Evolutionary conservation across 1,139 yeast genomes (phyloP).

Genomic region (Zygosaccharomyces sapae): DNA sequence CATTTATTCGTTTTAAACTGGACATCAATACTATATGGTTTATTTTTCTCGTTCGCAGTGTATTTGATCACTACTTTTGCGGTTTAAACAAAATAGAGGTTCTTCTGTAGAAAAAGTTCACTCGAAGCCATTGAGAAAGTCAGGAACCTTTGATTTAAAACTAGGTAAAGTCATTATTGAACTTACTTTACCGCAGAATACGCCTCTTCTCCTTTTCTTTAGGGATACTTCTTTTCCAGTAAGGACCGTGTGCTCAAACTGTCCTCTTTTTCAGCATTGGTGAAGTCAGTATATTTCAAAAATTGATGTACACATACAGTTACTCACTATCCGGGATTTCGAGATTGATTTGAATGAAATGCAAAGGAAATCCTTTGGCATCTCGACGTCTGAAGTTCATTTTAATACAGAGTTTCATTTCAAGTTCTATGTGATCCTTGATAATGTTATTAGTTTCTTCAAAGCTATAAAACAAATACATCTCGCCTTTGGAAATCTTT

Average conservation of each 20-base stretch:
- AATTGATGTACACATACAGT: conserved; percentile 22
- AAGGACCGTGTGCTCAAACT: conserved; percentile 11
- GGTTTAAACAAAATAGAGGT: neutral
- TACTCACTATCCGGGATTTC: conserved; percentile 20
- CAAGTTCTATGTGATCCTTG: conserved; percentile 61
- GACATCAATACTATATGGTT: conserved; percentile 34
- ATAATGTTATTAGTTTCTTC: conserved; percentile 56
- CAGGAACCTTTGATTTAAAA: conserved; percentile 3
- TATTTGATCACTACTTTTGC: conserved; percentile 9
- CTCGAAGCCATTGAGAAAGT: neutral
- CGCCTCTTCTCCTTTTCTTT: conserved; percentile 21
- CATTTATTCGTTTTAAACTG: conserved; percentile 21
- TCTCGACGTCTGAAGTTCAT: conserved; percentile 20
- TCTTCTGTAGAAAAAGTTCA: neutral
- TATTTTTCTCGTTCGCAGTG: conserved; percentile 18
- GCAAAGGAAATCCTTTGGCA: conserved; percentile 7
- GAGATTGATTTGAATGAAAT: conserved; percentile 12
- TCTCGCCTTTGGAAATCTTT: conserved; percentile 46
- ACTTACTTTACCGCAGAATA: conserved; percentile 26
- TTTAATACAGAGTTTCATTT: conserved; percentile 47
- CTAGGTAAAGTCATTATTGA: conserved; percentile 22
- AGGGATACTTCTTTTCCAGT: conserved; percentile 12
- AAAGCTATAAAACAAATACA: conserved; percentile 57
- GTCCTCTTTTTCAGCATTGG: conserved; percentile 18
- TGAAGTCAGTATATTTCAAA: conserved; percentile 31